Evolutionary conservation across 441 rosid species (phyloP).

Genomic region (Euphorbia neoarborescens): DNA sequence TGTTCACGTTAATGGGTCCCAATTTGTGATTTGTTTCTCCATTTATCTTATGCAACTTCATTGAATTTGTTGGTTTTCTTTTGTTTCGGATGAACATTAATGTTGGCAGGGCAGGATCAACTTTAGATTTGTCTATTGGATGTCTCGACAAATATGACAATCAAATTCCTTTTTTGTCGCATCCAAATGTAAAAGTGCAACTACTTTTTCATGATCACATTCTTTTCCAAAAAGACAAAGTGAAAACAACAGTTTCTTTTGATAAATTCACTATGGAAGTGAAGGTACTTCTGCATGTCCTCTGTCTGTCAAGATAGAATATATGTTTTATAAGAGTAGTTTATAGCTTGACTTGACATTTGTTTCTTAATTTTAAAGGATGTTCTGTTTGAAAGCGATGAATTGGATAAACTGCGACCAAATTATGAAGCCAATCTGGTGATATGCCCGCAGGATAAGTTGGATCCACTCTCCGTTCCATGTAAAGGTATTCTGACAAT

Average conservation of each 20-base stretch:
- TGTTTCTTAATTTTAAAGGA: constrained; percentile 30
- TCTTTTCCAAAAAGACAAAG: constrained; percentile 17
- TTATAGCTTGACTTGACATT: background rate
- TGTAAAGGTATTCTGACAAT: constrained; percentile 41
- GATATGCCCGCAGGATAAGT: constrained; percentile 30
- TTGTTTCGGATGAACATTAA: background rate
- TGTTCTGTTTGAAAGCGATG: constrained; percentile 31
- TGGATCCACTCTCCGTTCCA: constrained; percentile 34
- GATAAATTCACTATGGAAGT: constrained; percentile 30
- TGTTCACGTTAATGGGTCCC: background rate
- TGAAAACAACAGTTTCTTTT: constrained; percentile 30
- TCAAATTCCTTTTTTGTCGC: constrained; percentile 32
- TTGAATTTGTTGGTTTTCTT: background rate
- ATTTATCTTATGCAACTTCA: background rate
- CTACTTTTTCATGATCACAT: constrained; percentile 19
- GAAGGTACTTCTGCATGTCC: constrained; percentile 30
- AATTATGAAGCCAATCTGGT: constrained; percentile 37
- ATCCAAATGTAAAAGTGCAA: constrained; percentile 33
- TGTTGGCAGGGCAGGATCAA: constrained; percentile 50
- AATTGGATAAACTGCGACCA: constrained; percentile 44
- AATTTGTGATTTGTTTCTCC: background rate
- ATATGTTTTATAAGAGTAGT: background rate
- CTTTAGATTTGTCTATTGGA: constrained; percentile 28
- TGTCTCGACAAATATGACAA: constrained; percentile 50
- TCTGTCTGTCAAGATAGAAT: background rate